Evolutionary conservation across 2,329 filamentous ascomycete genomes (phyloP).

Genomic region (Acrodontium crateriforme): DNA sequence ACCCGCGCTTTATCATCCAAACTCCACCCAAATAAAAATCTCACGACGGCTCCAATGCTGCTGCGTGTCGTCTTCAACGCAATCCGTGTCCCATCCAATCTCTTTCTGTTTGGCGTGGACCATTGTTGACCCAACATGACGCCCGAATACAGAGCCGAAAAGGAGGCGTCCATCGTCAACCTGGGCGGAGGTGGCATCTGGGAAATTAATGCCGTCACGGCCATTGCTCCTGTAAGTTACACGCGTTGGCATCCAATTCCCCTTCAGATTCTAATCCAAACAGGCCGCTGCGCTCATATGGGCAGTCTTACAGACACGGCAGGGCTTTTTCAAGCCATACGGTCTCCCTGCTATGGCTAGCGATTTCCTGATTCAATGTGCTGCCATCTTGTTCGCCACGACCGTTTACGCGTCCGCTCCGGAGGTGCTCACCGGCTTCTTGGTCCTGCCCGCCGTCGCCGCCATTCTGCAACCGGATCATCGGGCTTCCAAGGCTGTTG

Average conservation of each 20-base stretch:
- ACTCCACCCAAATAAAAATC: too few relatives aligned
- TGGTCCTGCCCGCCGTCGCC: conserved; percentile 53
- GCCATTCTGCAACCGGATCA: conserved; percentile 31
- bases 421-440: conserved; percentile 57
- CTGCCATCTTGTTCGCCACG: conserved; percentile 66
- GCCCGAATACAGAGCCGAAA: conserved; percentile 68
- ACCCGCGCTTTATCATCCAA: too few relatives aligned
- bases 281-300: conserved; percentile 74
- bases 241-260: conserved; percentile 1
- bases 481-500: conserved; percentile 18
- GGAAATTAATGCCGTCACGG: conserved; percentile 78
- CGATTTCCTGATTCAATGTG: conserved; percentile 81
- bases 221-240: conserved; percentile 64
- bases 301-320: conserved; percentile 73
- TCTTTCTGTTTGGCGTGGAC: background rate
- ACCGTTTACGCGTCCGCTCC: conserved; percentile 72
- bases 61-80: too few relatives aligned
- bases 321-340: conserved; percentile 72
- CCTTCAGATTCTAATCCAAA: conserved; percentile 14
- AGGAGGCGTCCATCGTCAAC: conserved; percentile 92
- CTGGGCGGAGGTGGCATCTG: conserved; percentile 67
- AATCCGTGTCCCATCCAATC: too few relatives aligned
- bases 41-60: too few relatives aligned
- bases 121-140: conserved; percentile 12
- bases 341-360: conserved; percentile 51